Percentiles rank a stretch among this genome's conserved stretches.
These are phyloP conservation scores for Plectosphaerella sp. DNA, from an alignment of 2,329 filamentous ascomycete species.

Conservation along the genomic window DNA sequence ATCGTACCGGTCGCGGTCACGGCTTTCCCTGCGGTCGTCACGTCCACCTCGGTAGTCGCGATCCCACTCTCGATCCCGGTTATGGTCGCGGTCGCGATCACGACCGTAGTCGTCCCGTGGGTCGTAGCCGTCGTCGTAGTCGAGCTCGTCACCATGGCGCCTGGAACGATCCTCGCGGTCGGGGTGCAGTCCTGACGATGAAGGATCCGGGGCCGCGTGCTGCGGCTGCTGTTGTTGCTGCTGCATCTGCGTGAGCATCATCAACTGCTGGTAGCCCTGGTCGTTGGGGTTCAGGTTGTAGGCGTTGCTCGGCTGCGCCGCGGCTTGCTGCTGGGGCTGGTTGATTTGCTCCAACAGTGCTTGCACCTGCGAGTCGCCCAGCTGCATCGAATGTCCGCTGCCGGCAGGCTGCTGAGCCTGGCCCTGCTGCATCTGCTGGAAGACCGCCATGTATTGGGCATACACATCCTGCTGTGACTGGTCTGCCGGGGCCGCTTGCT, in stretches of 20 bases:
- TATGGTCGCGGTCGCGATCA: slow-evolving; percentile 19
- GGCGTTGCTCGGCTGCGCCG: slow-evolving; percentile 12
- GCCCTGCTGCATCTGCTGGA: slow-evolving; percentile 33
- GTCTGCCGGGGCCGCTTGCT: slow-evolving; percentile 18
- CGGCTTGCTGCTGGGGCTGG: slow-evolving; percentile 19
- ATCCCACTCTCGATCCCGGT: slow-evolving; percentile 15
- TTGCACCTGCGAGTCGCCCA: slow-evolving; percentile 32
- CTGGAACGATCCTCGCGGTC: neutral
- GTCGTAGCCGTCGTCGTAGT: slow-evolving; percentile 6
- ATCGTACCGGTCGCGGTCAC: slow-evolving; percentile 28
- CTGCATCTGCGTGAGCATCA: slow-evolving; percentile 32
- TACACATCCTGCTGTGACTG: slow-evolving; percentile 29
- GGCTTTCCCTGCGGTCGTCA: slow-evolving; percentile 14
- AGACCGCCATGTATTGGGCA: slow-evolving; percentile 35
- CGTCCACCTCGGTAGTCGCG: slow-evolving; percentile 7
- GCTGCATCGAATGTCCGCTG: slow-evolving; percentile 6
- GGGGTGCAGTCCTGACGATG: slow-evolving; percentile 8
- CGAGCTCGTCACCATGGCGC: neutral
- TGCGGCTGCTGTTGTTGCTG: slow-evolving; percentile 20
- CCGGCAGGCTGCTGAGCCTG: slow-evolving; percentile 17
- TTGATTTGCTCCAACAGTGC: slow-evolving; percentile 38
- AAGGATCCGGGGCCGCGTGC: slow-evolving; percentile 6
- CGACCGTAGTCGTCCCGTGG: slow-evolving; percentile 12
- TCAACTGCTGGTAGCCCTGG: slow-evolving; percentile 32
- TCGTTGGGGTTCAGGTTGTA: slow-evolving; percentile 31